phyloP scores from a whole-genome alignment of 2,329 filamentous ascomycete genomes.

The Neopestalotiopsis sp. region DNA sequence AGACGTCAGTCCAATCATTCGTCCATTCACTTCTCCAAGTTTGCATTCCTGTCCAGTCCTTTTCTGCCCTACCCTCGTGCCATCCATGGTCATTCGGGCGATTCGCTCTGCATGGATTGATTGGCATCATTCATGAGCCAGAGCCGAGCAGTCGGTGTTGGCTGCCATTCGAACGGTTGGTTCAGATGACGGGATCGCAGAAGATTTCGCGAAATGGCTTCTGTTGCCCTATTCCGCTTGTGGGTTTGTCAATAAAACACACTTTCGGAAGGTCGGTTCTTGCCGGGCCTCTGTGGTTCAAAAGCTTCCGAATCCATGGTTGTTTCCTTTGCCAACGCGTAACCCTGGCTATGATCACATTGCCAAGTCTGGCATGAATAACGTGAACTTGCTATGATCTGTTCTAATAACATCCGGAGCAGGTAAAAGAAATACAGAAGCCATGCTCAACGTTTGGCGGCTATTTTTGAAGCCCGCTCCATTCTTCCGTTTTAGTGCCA shows the following conservation, averaged over 20 bases:
- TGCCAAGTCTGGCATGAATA: slow-evolving; percentile 11
- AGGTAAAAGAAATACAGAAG: background rate
- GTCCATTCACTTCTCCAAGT: no score
- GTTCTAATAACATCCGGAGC: background rate
- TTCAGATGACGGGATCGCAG: background rate
- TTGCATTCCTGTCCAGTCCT: no score
- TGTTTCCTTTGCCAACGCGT: background rate
- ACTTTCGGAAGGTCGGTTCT: slow-evolving; percentile 16
- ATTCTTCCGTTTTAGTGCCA: background rate
- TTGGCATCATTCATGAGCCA: background rate
- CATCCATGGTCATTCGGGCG: slow-evolving; percentile 13
- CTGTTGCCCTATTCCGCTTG: background rate
- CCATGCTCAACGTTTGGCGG: background rate
- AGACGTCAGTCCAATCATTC: no score
- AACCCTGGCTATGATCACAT: slow-evolving; percentile 8
- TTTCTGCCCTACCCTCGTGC: background rate
- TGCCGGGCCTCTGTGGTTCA: background rate
- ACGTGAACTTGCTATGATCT: background rate
- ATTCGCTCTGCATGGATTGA: background rate
- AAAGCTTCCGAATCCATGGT: slow-evolving; percentile 12
- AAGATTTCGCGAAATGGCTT: background rate
- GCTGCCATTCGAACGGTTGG: background rate
- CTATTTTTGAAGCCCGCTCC: background rate
- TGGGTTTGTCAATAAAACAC: background rate
- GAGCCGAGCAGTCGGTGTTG: background rate